Base-by-base conservation (phyloP, 163 green algal genomes). In the Scenedesmus sp. region DNA sequence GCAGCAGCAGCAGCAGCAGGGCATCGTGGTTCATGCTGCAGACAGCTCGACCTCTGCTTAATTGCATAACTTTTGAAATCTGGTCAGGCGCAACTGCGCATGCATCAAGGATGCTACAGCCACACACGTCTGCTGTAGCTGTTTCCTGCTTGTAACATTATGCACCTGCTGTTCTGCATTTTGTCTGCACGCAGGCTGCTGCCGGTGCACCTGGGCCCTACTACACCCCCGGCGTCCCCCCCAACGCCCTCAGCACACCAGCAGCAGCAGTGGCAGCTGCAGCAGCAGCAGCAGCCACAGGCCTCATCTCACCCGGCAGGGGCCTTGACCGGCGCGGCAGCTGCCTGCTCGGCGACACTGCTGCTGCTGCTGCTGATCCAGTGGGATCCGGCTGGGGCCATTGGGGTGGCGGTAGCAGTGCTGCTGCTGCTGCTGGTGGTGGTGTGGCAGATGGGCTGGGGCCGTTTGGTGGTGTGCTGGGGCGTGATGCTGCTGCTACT, bases 221-320 rank as follows among this genome's bases (percentile, higher is more conserved):
- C 64, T 83, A 67, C 46, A 90, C 66, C 6, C 85, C 85, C 15
- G 66, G 57, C 70, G 7, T 79, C 23, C 4, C 20, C 23, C 18
- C 34, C 26, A 67, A 57, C 46, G 20, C 55, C 66, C 66, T 82
- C 23, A 67, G 46, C 54, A 82, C 85, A 10, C 60, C 84, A 64
- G 84, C 84, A 81, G 84, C 84, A 88, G 84, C 84, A 4, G 59
- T 88, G 46, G 83, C 83, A 54, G 84, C 84, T 46, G 84, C 84
- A 16, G 64, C 85, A 12, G 66, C 85, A 26, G 85, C 85, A 66
- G 85, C 64, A 34, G 85, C 85, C 64, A 82, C 23, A 23, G 84
- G 84, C 84, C 56, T 90, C 16, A 59, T 90, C 5, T 90, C 85
- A 2, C 85, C 85, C 20, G 12, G 16, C 12, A 23, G 34, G 12